Conservation (phyloP, 352 stramenopile genomes). For the Globisporangium irregulare region DNA sequence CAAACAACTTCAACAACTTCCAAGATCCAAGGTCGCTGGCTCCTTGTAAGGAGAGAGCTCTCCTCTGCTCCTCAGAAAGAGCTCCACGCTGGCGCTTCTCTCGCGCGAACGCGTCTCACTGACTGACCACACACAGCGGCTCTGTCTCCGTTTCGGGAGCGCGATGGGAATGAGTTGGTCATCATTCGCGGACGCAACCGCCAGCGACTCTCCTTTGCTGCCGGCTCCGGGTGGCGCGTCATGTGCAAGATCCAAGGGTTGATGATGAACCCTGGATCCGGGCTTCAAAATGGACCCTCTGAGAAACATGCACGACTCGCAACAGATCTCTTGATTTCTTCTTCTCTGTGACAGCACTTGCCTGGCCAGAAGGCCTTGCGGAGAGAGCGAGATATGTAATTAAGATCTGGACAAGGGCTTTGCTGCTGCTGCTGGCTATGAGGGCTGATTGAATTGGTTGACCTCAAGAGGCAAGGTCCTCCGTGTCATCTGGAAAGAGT, state of each 20-base stretch:
- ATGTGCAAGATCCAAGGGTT: neutral
- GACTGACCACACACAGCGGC: neutral
- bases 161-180: neutral
- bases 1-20: constrained; percentile 3
- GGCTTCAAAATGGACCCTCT: neutral
- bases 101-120: neutral
- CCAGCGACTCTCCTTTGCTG: neutral
- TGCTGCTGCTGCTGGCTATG: neutral
- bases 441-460: neutral
- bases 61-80: neutral
- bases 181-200: neutral
- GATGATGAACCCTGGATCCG: constrained; percentile 1
- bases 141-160: constrained; percentile 8
- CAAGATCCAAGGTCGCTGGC: neutral
- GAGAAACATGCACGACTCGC: neutral
- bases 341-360: neutral
- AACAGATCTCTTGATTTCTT: neutral
- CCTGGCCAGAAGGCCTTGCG: neutral
- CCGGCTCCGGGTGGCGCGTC: neutral
- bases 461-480: neutral
- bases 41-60: neutral
- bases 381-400: neutral
- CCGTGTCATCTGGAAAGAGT: neutral
- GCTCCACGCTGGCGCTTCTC: neutral
- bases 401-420: neutral